Percentiles rank a stretch among this genome's conserved stretches.
Evolutionary conservation across 441 rosid genomes (phyloP).

Genomic region (Pelargonium australe): DNA sequence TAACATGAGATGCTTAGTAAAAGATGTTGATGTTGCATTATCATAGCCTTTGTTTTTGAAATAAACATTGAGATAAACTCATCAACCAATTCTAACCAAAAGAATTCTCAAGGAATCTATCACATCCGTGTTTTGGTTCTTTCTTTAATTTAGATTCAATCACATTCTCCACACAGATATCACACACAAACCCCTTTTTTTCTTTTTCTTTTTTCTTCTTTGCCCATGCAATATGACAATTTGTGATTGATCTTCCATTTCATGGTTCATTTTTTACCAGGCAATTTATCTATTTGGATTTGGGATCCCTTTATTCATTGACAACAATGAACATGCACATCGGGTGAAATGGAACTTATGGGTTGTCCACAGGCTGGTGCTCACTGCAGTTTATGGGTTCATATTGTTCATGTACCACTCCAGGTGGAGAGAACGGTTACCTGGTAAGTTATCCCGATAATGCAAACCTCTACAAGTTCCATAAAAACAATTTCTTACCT

Average conservation of each 20-base stretch:
- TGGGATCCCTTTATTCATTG: constrained; percentile 73
- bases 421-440: constrained; percentile 74
- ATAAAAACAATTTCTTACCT: background rate
- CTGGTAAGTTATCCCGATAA: constrained; percentile 44
- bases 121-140: background rate
- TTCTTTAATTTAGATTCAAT: background rate
- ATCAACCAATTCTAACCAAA: background rate
- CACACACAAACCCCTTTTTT: no score
- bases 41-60: background rate
- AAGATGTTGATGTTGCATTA: background rate
- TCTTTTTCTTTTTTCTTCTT: no score
- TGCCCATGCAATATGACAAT: constrained; percentile 73
- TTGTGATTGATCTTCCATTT: constrained; percentile 2
- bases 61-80: background rate
- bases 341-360: constrained; percentile 72
- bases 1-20: background rate
- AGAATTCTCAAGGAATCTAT: background rate
- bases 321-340: constrained; percentile 38
- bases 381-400: constrained; percentile 67
- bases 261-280: constrained; percentile 28
- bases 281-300: constrained; percentile 63
- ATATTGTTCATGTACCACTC: constrained; percentile 72
- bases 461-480: background rate
- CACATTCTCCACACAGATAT: no score
- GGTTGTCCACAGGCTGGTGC: constrained; percentile 70